These are phyloP conservation scores for Apiotrichum sp. DNA, from an alignment of 1,284 basidiomycete genomes.

Conservation along the genomic window DNA sequence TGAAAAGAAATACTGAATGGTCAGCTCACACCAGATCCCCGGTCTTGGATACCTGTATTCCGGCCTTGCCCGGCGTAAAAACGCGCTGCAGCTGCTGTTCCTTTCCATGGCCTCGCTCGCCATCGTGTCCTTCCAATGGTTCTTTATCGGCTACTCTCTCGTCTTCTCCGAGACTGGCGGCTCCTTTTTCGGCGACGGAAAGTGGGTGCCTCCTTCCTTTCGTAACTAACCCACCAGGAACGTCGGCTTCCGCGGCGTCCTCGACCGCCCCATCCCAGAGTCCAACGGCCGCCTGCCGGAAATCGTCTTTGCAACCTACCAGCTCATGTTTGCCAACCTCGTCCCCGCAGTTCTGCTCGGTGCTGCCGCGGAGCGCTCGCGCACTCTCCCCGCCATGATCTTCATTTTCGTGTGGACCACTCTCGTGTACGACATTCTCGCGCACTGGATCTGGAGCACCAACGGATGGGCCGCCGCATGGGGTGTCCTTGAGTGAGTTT, in stretches of 20 bases:
- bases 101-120: constrained; percentile 62
- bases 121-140: constrained; percentile 76
- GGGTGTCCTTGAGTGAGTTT: constrained; percentile 66
- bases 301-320: constrained; percentile 71
- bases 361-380: constrained; percentile 75
- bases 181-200: constrained; percentile 58
- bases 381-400: constrained; percentile 79
- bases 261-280: constrained; percentile 67
- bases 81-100: constrained; percentile 52
- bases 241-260: constrained; percentile 59
- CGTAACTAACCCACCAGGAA: constrained; percentile 28
- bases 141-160: constrained; percentile 75
- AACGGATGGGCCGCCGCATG: constrained; percentile 85
- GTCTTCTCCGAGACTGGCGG: constrained; percentile 67
- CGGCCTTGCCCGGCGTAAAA: constrained; percentile 67
- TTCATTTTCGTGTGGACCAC: constrained; percentile 74
- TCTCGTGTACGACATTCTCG: constrained; percentile 63
- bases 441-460: constrained; percentile 67
- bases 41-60: constrained; percentile 77
- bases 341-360: constrained; percentile 54
- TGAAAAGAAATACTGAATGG: not conserved
- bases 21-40: constrained; percentile 49
- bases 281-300: constrained; percentile 52
- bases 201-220: constrained; percentile 17
- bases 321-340: constrained; percentile 55